phyloP scores from a whole-genome alignment of 2,329 filamentous ascomycete species.

The Pseudocercospora vitis region DNA sequence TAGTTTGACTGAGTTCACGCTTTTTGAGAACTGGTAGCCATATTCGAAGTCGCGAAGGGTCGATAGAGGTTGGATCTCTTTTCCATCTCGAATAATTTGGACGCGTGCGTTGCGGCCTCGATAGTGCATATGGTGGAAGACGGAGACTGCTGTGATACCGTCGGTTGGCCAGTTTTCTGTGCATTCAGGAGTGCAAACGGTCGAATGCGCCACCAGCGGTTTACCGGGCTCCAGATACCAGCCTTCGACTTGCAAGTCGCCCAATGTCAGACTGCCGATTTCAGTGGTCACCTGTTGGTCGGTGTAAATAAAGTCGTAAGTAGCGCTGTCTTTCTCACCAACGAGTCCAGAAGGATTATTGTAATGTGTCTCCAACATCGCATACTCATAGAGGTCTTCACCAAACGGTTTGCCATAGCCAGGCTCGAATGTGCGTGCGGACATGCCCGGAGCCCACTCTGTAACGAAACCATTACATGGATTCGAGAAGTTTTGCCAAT shows the following conservation, averaged over 20 bases:
- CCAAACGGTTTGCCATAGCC: constrained; percentile 26
- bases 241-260: constrained; percentile 20
- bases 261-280: constrained; percentile 23
- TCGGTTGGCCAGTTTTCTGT: constrained; percentile 21
- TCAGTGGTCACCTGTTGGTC: constrained; percentile 22
- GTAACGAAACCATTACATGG: constrained; percentile 26
- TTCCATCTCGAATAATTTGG: constrained; percentile 24
- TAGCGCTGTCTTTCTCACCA: constrained; percentile 19
- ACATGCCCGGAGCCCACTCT: constrained; percentile 26
- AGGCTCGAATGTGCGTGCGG: constrained; percentile 23
- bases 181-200: constrained; percentile 25
- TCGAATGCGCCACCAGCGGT: constrained; percentile 17
- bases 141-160: constrained; percentile 23
- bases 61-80: constrained; percentile 21
- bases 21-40: constrained; percentile 26
- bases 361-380: constrained; percentile 26
- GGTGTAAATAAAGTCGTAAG: constrained; percentile 20
- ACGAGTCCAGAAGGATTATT: constrained; percentile 22
- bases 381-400: constrained; percentile 21
- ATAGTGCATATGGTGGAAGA: constrained; percentile 28
- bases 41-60: constrained; percentile 23
- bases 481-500: constrained; percentile 22
- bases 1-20: constrained; percentile 18
- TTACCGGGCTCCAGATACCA: constrained; percentile 26
- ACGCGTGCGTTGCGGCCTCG: constrained; percentile 21